Percentiles rank a stretch among this genome's conserved stretches.
Conservation (phyloP, 129 eudicot species). For the Artemisia annua region DNA sequence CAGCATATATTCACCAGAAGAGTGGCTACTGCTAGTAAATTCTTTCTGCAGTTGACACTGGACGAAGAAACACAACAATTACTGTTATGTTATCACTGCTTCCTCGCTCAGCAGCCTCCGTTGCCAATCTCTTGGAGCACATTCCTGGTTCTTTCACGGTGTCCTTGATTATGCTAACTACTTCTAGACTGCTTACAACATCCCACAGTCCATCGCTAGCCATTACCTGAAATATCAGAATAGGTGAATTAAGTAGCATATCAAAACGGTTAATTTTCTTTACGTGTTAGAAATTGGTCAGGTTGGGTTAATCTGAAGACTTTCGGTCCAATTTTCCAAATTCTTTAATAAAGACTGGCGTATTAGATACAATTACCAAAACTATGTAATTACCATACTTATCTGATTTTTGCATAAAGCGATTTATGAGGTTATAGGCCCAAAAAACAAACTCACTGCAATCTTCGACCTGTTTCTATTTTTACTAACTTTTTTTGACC, state of each 20-base stretch:
- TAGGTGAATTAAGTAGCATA: background rate
- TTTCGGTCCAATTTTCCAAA: too few relatives aligned
- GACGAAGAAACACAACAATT: slow-evolving; percentile 74
- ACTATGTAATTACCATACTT: background rate
- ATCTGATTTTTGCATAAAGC: background rate
- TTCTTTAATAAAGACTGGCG: background rate
- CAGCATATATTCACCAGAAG: background rate
- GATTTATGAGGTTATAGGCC: background rate
- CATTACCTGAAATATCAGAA: slow-evolving; percentile 62
- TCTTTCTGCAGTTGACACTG: slow-evolving; percentile 94
- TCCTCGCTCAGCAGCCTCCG: slow-evolving; percentile 87
- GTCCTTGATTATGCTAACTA: slow-evolving; percentile 65
- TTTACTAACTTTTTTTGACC: background rate
- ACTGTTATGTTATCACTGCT: slow-evolving; percentile 96
- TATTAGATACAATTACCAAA: background rate
- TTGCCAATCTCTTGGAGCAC: slow-evolving; percentile 98
- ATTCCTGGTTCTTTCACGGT: slow-evolving; percentile 91
- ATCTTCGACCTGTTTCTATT: background rate
- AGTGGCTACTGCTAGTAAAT: slow-evolving; percentile 43
- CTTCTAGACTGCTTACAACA: slow-evolving; percentile 63
- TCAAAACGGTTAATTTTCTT: background rate
- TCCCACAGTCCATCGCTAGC: slow-evolving; percentile 98
- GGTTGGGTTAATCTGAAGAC: background rate
- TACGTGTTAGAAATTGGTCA: background rate
- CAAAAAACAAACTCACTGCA: background rate